A percentile compares a stretch with the other conserved stretches of the same genome.
phyloP scores from a whole-genome alignment of 2,329 filamentous ascomycete genomes.

The Akanthomyces dipterigenus region DNA sequence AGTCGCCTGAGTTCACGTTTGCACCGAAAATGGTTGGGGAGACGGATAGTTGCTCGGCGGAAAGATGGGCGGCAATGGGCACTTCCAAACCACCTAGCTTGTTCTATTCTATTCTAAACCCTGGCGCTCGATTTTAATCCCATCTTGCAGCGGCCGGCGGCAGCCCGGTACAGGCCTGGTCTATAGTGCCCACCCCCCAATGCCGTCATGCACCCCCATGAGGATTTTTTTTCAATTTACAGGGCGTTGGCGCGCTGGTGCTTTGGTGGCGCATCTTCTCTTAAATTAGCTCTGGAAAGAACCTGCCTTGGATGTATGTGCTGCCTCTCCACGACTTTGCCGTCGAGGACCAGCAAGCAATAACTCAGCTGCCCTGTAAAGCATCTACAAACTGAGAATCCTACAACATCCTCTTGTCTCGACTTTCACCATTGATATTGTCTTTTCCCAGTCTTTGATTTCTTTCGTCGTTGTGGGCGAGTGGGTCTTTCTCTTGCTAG shows the following conservation, averaged over 20 bases:
- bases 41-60: not conserved
- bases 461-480: not conserved
- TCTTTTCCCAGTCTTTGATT: not conserved
- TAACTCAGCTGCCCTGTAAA: too few relatives aligned
- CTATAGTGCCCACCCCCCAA: not conserved
- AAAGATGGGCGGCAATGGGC: not conserved
- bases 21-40: not conserved
- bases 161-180: not conserved
- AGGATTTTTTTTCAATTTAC: constrained; percentile 1
- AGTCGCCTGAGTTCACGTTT: not conserved
- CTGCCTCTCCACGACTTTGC: too few relatives aligned
- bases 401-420: not conserved
- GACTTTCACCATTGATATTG: not conserved
- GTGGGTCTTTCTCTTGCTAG: not conserved
- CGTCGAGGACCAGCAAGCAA: too few relatives aligned
- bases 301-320: too few relatives aligned
- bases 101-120: not conserved
- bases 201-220: not conserved
- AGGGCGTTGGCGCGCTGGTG: not conserved
- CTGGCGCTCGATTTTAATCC: not conserved
- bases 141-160: not conserved
- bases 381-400: too few relatives aligned
- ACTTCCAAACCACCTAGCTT: too few relatives aligned
- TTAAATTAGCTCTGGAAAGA: too few relatives aligned
- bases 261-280: not conserved